These are phyloP conservation scores for Fusarium xylarioides DNA, from an alignment of 2,329 filamentous ascomycete species.

Conservation along the genomic window DNA sequence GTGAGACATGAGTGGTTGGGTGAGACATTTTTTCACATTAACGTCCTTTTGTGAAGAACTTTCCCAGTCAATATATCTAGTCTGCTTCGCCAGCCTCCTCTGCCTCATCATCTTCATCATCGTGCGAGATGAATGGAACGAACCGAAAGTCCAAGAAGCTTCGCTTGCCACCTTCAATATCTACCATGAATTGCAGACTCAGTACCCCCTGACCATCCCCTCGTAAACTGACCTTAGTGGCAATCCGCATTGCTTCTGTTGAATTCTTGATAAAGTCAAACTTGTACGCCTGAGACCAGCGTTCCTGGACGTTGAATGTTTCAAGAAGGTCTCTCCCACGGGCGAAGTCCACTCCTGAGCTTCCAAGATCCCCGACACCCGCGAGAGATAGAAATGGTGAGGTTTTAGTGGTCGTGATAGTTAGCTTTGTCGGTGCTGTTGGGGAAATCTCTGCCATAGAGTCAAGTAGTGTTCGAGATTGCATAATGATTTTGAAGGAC, in stretches of 20 bases:
- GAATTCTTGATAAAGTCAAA: constrained; percentile 88
- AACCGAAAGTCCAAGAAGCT: constrained; percentile 87
- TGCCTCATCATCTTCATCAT: constrained; percentile 48
- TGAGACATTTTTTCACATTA: constrained; percentile 1
- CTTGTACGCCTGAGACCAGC: constrained; percentile 79
- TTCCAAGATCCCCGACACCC: constrained; percentile 65
- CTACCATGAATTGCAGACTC: constrained; percentile 96
- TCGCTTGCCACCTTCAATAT: constrained; percentile 74
- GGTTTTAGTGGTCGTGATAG: constrained; percentile 69
- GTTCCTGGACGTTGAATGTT: constrained; percentile 72
- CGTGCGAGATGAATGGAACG: constrained; percentile 74
- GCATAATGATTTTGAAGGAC: constrained; percentile 95
- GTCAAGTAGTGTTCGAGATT: constrained; percentile 75
- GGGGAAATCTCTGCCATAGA: constrained; percentile 74
- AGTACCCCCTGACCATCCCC: constrained; percentile 90
- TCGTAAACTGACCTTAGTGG: constrained; percentile 90
- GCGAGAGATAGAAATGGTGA: constrained; percentile 80
- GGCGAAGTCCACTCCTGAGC: constrained; percentile 73
- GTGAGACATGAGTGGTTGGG: constrained; percentile 1
- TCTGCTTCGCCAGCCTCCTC: constrained; percentile 10
- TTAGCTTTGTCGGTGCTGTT: constrained; percentile 77
- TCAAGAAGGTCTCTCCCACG: constrained; percentile 75
- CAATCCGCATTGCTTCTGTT: constrained; percentile 89
- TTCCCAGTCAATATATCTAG: constrained; percentile 7
- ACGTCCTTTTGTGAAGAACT: background rate